A percentile compares a stretch with the other conserved stretches of the same genome.
phyloP scores from a whole-genome alignment of 345 rosid genomes.

The Eutrema yunnanense region DNA sequence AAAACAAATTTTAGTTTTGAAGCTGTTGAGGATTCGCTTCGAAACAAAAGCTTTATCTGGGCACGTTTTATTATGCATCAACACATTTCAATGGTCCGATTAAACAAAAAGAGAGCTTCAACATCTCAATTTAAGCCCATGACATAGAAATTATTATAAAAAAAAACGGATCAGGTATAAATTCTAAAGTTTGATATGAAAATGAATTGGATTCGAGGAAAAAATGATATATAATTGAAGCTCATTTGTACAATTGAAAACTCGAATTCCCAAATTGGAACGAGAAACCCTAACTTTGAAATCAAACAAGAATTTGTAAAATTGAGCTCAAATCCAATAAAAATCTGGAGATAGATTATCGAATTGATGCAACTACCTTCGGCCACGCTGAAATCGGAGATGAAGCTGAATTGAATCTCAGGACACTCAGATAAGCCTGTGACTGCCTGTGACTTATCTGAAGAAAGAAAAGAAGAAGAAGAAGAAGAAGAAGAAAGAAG shows the following conservation, averaged over 20 bases:
- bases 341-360: not conserved
- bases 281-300: constrained; percentile 27
- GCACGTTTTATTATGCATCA: not conserved
- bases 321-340: constrained; percentile 11
- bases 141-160: not conserved
- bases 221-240: not conserved
- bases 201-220: constrained; percentile 7
- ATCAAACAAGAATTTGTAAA: constrained; percentile 6
- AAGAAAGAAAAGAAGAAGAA: too few relatives aligned
- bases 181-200: not conserved
- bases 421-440: not conserved
- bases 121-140: not conserved
- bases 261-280: constrained; percentile 17
- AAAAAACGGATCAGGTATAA: not conserved
- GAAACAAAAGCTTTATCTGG: not conserved
- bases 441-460: too few relatives aligned
- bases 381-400: constrained; percentile 23
- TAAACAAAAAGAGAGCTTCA: constrained; percentile 6
- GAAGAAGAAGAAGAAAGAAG: too few relatives aligned
- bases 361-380: constrained; percentile 21
- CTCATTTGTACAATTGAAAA: constrained; percentile 1
- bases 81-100: constrained; percentile 19
- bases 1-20: not conserved
- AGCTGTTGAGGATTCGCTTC: not conserved
- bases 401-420: constrained; percentile 16